Conservation (phyloP, 768 basidiomycete genomes). For the Boletellus sp. region DNA sequence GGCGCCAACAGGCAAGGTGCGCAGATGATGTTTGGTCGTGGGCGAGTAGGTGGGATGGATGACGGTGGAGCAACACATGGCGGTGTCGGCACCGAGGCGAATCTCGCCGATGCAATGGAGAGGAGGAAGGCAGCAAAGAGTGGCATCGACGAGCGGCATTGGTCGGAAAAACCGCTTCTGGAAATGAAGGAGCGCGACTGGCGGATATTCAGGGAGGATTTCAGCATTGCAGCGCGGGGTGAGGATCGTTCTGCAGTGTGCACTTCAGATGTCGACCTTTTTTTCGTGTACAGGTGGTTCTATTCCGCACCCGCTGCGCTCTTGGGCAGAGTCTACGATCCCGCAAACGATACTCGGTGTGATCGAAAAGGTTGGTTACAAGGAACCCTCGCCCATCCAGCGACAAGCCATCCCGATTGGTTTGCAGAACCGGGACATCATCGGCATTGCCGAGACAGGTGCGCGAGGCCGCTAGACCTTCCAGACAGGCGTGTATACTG, state of each 20-base stretch:
- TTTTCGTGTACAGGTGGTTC: conserved; percentile 60
- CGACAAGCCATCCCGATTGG: conserved; percentile 99
- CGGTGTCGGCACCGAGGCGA: conserved; percentile 41
- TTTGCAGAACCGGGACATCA: conserved; percentile 91
- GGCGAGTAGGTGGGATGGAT: conserved; percentile 83
- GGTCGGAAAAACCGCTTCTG: conserved; percentile 88
- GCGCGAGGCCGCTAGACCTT: conserved; percentile 17
- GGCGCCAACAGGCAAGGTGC: conserved; percentile 75
- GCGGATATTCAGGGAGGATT: conserved; percentile 99
- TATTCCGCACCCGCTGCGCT: conserved; percentile 90
- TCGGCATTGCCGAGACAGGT: conserved; percentile 99
- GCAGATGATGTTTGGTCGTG: conserved; percentile 85
- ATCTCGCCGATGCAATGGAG: conserved; percentile 80
- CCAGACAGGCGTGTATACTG: not conserved
- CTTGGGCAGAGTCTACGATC: conserved; percentile 87
- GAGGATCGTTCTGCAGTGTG: conserved; percentile 2
- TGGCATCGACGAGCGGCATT: conserved; percentile 91
- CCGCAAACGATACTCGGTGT: conserved; percentile 74
- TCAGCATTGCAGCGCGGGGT: conserved; percentile 93
- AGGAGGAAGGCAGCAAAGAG: conserved; percentile 74
- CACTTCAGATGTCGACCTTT: not conserved
- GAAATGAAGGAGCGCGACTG: conserved; percentile 98
- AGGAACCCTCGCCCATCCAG: conserved; percentile 95
- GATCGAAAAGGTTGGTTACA: conserved; percentile 91
- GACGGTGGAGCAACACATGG: conserved; percentile 49